Percentiles rank a stretch among this genome's conserved stretches.
Conservation (phyloP, 805 yeast genomes). For the Lipomyces chichibuensis region DNA sequence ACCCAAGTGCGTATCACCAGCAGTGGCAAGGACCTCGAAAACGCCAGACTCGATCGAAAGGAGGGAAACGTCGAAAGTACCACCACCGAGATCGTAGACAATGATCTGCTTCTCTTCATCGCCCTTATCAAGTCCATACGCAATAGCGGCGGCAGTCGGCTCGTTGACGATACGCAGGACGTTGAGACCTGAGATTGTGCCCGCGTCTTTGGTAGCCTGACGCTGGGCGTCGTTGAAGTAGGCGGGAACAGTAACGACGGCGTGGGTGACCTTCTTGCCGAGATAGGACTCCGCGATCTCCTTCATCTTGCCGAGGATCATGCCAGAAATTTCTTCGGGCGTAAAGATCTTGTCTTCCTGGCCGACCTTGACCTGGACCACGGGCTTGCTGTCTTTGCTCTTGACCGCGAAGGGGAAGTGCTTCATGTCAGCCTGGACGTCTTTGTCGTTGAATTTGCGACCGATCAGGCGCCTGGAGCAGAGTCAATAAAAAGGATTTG, state of each 20-base stretch:
- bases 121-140: slow-evolving; percentile 80
- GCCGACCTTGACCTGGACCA: slow-evolving; percentile 79
- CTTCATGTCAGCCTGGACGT: slow-evolving; percentile 75
- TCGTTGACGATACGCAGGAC: slow-evolving; percentile 94
- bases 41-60: slow-evolving; percentile 94
- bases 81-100: slow-evolving; percentile 97
- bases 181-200: slow-evolving; percentile 92
- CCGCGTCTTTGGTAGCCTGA: slow-evolving; percentile 98
- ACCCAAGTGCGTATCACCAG: slow-evolving; percentile 90
- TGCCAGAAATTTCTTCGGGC: slow-evolving; percentile 92
- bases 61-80: slow-evolving; percentile 96
- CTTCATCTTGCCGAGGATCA: slow-evolving; percentile 91
- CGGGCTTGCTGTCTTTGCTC: slow-evolving; percentile 82
- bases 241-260: slow-evolving; percentile 96
- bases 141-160: slow-evolving; percentile 98
- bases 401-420: slow-evolving; percentile 86
- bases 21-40: slow-evolving; percentile 94
- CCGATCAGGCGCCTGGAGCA: slow-evolving; percentile 93
- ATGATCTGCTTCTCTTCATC: slow-evolving; percentile 77
- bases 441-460: slow-evolving; percentile 75
- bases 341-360: slow-evolving; percentile 87
- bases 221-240: slow-evolving; percentile 97
- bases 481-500: not conserved
- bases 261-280: slow-evolving; percentile 83
- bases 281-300: slow-evolving; percentile 90